A percentile compares a stretch with the other conserved stretches of the same genome.
Conservation (phyloP, 208 protist species). For the Naegleria lovaniensis region DNA sequence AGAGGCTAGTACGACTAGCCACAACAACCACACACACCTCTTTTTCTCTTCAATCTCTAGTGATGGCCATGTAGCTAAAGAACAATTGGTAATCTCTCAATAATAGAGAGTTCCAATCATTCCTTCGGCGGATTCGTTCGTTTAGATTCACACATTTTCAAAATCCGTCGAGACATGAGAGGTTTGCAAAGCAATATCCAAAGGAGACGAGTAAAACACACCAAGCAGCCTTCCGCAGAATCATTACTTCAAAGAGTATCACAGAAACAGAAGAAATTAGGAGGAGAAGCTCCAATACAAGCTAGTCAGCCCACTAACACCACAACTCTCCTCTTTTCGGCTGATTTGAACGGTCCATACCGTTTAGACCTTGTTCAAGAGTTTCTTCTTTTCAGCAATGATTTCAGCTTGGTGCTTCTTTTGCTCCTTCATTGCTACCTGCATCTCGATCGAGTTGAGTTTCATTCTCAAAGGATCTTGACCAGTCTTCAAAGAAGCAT, state of each 20-base stretch:
- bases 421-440: background rate
- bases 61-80: too few species aligned
- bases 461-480: background rate
- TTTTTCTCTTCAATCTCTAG: too few species aligned
- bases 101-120: too few species aligned
- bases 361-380: background rate
- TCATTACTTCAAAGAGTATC: background rate
- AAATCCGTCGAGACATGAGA: background rate
- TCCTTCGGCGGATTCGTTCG: too few species aligned
- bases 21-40: too few species aligned
- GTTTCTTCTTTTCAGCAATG: background rate
- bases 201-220: too few species aligned
- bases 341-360: background rate
- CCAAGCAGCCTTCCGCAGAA: too few species aligned
- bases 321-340: background rate
- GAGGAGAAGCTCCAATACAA: background rate
- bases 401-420: background rate
- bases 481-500: conserved; percentile 58
- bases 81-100: too few species aligned
- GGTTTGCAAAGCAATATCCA: too few species aligned
- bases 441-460: background rate
- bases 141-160: too few species aligned
- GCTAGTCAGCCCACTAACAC: background rate
- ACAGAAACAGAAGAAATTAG: background rate
- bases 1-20: too few species aligned